phyloP scores from a whole-genome alignment of 1,284 basidiomycete genomes.

The Boletus smithii region DNA sequence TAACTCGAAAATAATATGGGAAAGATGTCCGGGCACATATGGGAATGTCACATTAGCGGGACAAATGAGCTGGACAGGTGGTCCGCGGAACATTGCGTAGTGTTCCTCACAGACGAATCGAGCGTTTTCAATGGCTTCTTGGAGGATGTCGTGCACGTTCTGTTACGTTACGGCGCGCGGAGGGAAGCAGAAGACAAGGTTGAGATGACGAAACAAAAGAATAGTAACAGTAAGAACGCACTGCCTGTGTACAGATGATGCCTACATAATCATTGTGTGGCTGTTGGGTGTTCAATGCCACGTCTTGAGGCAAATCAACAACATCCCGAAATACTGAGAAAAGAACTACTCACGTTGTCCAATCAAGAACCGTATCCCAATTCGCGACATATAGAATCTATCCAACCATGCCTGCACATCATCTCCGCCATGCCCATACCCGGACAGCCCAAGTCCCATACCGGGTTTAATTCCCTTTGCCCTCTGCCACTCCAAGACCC shows the following conservation, averaged over 20 bases:
- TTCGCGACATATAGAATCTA: slow-evolving; percentile 95
- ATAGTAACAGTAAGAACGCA: slow-evolving; percentile 37
- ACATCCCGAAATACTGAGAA: neutral
- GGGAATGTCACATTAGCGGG: slow-evolving; percentile 85
- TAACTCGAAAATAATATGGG: slow-evolving; percentile 98
- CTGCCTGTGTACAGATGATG: slow-evolving; percentile 95
- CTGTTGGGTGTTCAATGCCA: slow-evolving; percentile 87
- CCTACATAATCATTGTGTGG: slow-evolving; percentile 93
- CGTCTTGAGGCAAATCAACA: slow-evolving; percentile 49
- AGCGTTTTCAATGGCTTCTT: slow-evolving; percentile 98
- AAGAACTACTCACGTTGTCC: slow-evolving; percentile 70
- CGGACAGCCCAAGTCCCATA: slow-evolving; percentile 32
- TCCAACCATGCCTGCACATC: slow-evolving; percentile 96
- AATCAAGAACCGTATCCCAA: slow-evolving; percentile 94
- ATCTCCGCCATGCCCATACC: slow-evolving; percentile 68
- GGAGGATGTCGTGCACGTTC: slow-evolving; percentile 95
- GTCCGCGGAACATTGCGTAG: slow-evolving; percentile 93
- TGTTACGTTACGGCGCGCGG: slow-evolving; percentile 28
- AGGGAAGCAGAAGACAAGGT: neutral
- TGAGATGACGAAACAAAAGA: slow-evolving; percentile 10
- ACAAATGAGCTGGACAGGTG: slow-evolving; percentile 96
- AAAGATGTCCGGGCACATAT: slow-evolving; percentile 94
- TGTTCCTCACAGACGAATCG: slow-evolving; percentile 98
- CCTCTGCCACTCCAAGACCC: slow-evolving; percentile 78
- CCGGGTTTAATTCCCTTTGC: slow-evolving; percentile 29